phyloP scores from a whole-genome alignment of 1,139 yeast species.

The Pichia norvegensis region DNA sequence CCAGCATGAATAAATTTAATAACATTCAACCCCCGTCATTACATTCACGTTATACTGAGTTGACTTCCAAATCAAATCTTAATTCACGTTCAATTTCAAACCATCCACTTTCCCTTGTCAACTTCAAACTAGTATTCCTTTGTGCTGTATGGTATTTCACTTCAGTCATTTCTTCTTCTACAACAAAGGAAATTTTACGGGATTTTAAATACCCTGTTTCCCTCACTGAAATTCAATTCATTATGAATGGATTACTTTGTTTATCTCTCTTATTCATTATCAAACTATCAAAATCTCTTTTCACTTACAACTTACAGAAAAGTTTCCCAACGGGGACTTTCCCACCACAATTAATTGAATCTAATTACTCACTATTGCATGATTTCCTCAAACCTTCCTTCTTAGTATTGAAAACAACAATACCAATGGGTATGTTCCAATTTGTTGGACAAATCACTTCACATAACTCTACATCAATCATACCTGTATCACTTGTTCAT shows the following conservation, averaged over 20 bases:
- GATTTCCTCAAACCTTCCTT: slow-evolving; percentile 45
- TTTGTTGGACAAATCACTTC: slow-evolving; percentile 84
- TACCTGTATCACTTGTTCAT: slow-evolving; percentile 88
- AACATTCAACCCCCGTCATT: too few species aligned
- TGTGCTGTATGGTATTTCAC: slow-evolving; percentile 74
- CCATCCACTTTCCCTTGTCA: slow-evolving; percentile 14
- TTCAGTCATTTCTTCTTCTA: slow-evolving; percentile 75
- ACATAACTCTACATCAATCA: slow-evolving; percentile 78
- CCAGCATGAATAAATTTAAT: too few species aligned
- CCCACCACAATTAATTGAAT: slow-evolving; percentile 34
- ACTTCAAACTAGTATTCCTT: slow-evolving; percentile 28
- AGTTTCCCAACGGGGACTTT: slow-evolving; percentile 53
- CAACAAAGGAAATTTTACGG: slow-evolving; percentile 67
- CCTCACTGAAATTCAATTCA: slow-evolving; percentile 76
- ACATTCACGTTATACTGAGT: too few species aligned
- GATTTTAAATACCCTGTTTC: slow-evolving; percentile 73
- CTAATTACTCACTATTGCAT: slow-evolving; percentile 24
- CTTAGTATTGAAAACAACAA: slow-evolving; percentile 55
- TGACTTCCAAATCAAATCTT: too few species aligned
- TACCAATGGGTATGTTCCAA: slow-evolving; percentile 92
- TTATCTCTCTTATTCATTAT: slow-evolving; percentile 25
- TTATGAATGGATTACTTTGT: slow-evolving; percentile 55
- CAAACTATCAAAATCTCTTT: slow-evolving; percentile 8
- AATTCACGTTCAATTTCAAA: too few species aligned
- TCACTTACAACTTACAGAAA: slow-evolving; percentile 7